Percentiles rank a stretch among this genome's conserved stretches.
These are phyloP conservation scores for Boletellus sp. DNA, from an alignment of 768 basidiomycete genomes.

Conservation along the genomic window DNA sequence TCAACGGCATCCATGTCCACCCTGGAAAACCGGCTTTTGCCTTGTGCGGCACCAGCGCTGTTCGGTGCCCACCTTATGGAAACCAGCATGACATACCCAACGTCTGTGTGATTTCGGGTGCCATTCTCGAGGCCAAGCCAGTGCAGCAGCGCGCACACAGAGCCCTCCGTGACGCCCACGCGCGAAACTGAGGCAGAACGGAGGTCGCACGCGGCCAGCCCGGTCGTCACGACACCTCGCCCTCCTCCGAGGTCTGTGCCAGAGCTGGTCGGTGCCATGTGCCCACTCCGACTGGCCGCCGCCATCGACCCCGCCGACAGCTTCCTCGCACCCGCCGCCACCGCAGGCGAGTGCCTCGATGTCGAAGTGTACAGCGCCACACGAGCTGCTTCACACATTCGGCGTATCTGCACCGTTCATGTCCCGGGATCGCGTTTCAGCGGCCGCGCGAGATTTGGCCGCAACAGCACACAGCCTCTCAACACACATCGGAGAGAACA, in stretches of 20 bases:
- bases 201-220: not conserved
- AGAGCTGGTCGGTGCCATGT: not conserved
- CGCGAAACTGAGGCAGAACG: not conserved
- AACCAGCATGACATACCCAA: not conserved
- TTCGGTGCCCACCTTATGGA: conserved; percentile 1
- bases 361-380: conserved; percentile 6
- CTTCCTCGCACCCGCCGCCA: conserved; percentile 26
- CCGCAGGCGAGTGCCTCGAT: conserved; percentile 15
- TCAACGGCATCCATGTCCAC: not conserved
- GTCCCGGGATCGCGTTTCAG: conserved; percentile 5
- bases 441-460: not conserved
- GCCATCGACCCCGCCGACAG: not conserved
- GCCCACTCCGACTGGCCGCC: conserved; percentile 9
- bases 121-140: no score
- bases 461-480: not conserved
- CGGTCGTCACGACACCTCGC: not conserved
- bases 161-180: not conserved
- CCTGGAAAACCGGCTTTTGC: conserved; percentile 2
- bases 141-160: no score
- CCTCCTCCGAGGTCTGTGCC: no score
- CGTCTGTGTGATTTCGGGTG: no score
- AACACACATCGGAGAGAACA: not conserved
- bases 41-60: not conserved
- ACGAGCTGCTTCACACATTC: conserved; percentile 7
- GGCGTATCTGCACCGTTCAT: conserved; percentile 4